Evolutionary conservation across 1,284 basidiomycete species (phyloP).

Genomic region (Anthracocystis panici-leucophaei): DNA sequence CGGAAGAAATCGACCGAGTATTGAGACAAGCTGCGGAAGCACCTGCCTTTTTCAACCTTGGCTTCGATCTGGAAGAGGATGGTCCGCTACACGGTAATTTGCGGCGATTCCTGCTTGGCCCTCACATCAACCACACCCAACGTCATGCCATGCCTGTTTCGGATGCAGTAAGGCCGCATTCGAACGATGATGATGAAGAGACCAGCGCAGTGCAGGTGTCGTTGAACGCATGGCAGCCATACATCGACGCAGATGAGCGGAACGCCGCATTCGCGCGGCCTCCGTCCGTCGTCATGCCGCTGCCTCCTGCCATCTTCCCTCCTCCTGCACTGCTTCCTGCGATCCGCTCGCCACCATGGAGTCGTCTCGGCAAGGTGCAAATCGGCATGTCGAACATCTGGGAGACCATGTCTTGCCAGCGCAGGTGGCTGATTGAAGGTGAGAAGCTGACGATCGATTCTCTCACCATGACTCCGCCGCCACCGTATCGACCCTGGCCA

Average conservation of each 20-base stretch:
- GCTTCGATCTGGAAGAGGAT: slow-evolving; percentile 35
- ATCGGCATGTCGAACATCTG: slow-evolving; percentile 35
- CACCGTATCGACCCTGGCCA: slow-evolving; percentile 50
- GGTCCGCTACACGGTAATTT: slow-evolving; percentile 3
- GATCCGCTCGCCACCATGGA: slow-evolving; percentile 34
- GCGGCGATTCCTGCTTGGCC: slow-evolving; percentile 16
- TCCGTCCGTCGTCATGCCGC: slow-evolving; percentile 17
- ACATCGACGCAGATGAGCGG: slow-evolving; percentile 25
- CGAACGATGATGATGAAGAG: slow-evolving; percentile 4
- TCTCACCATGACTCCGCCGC: slow-evolving; percentile 49
- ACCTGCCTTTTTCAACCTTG: slow-evolving; percentile 35
- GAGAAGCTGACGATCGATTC: slow-evolving; percentile 32
- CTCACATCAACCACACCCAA: slow-evolving; percentile 9
- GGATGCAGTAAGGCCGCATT: slow-evolving; percentile 3
- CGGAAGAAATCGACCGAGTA: slow-evolving; percentile 26
- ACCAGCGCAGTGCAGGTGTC: slow-evolving; percentile 16
- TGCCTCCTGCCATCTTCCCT: slow-evolving; percentile 48
- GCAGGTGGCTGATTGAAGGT: slow-evolving; percentile 38
- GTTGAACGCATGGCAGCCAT: slow-evolving; percentile 18
- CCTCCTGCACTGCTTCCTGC: slow-evolving; percentile 48
- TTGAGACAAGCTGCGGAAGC: slow-evolving; percentile 18
- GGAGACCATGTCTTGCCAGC: slow-evolving; percentile 20
- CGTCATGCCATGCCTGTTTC: slow-evolving; percentile 12
- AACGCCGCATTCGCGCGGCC: slow-evolving; percentile 18
- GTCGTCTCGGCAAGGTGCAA: slow-evolving; percentile 16